Percentiles rank a stretch among this genome's conserved stretches.
Conservation (phyloP, 805 yeast genomes). For the Candida maris region DNA sequence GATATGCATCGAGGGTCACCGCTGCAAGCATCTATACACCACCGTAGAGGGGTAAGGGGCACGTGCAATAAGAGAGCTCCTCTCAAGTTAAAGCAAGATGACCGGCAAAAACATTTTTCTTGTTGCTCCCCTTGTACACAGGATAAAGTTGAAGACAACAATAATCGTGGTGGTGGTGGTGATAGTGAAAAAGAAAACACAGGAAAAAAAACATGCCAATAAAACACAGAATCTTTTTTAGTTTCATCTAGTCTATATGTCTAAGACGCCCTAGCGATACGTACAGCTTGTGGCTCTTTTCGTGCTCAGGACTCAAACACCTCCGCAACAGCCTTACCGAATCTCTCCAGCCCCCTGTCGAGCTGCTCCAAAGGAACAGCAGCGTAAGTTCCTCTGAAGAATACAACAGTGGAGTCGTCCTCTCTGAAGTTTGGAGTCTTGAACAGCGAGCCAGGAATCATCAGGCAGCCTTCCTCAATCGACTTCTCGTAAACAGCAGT, state of each 20-base stretch:
- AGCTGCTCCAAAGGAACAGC: constrained; percentile 72
- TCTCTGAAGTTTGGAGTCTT: constrained; percentile 48
- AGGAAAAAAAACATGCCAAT: no score
- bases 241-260: no score
- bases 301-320: constrained; percentile 49
- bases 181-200: no score
- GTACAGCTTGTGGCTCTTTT: no score
- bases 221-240: no score
- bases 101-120: no score
- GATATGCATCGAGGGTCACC: constrained; percentile 45
- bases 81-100: no score
- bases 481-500: constrained; percentile 57
- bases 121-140: no score
- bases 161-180: no score
- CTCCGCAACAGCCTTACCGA: constrained; percentile 57
- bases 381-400: constrained; percentile 87
- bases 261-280: no score
- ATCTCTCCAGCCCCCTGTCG: constrained; percentile 58
- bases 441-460: constrained; percentile 87
- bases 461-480: constrained; percentile 56
- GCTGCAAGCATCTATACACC: background rate
- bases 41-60: background rate
- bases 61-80: no score
- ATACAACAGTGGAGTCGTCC: constrained; percentile 46
- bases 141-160: no score